Conservation (phyloP, 2,329 filamentous ascomycete species). For the Monosporascus sp. region DNA sequence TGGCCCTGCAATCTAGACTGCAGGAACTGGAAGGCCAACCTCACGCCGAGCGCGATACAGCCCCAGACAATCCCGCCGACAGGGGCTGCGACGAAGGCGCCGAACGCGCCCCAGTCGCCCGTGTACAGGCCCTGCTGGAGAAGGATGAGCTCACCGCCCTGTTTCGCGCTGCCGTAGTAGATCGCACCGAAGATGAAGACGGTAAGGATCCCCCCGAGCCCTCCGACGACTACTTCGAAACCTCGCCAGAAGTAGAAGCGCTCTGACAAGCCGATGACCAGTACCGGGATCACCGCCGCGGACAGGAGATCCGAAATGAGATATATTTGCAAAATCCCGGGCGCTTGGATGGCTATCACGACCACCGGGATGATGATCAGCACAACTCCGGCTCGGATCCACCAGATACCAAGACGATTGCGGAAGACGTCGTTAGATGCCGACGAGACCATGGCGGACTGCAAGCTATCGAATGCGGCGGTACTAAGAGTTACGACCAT, state of each 20-base stretch:
- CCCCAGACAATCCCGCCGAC: constrained; percentile 71
- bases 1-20: constrained; percentile 52
- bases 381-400: constrained; percentile 64
- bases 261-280: constrained; percentile 67
- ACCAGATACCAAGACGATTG: constrained; percentile 72
- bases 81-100: constrained; percentile 75
- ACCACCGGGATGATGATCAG: constrained; percentile 69
- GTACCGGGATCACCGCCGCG: constrained; percentile 67
- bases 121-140: constrained; percentile 69
- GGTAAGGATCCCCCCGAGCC: constrained; percentile 69
- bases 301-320: constrained; percentile 77
- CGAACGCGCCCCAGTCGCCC: constrained; percentile 76
- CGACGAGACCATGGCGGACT: constrained; percentile 80
- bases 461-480: constrained; percentile 74
- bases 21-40: constrained; percentile 55
- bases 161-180: constrained; percentile 64
- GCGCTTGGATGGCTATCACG: constrained; percentile 67
- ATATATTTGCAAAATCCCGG: constrained; percentile 75
- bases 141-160: constrained; percentile 64
- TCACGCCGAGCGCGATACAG: constrained; percentile 53
- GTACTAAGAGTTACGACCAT: constrained; percentile 75
- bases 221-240: constrained; percentile 74
- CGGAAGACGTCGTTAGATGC: constrained; percentile 81
- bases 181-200: constrained; percentile 78
- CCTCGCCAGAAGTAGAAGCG: constrained; percentile 69